phyloP scores from a whole-genome alignment of 1,284 basidiomycete genomes.

The Puccinia horiana region DNA sequence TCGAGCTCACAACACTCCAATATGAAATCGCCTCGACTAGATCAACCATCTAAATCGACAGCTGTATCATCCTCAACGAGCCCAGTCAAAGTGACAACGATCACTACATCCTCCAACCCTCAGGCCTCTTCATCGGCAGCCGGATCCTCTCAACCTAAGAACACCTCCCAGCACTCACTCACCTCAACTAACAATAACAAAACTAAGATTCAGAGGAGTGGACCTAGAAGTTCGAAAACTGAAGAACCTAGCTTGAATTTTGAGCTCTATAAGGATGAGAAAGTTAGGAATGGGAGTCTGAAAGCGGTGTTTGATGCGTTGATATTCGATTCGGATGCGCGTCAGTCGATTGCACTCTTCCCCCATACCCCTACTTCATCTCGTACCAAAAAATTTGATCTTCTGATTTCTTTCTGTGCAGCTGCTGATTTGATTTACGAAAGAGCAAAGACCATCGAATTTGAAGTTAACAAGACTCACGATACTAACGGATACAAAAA shows the following conservation, averaged over 20 bases:
- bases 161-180: background rate
- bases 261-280: constrained; percentile 64
- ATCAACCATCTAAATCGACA: background rate
- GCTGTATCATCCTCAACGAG: background rate
- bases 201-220: background rate
- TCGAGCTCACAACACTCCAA: background rate
- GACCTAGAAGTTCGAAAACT: constrained; percentile 32
- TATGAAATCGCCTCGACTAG: constrained; percentile 14
- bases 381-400: background rate
- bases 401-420: constrained; percentile 56
- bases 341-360: constrained; percentile 64
- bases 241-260: constrained; percentile 28
- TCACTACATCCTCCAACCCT: background rate
- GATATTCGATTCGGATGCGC: constrained; percentile 76
- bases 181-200: background rate
- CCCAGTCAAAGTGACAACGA: background rate
- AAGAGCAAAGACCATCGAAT: constrained; percentile 67
- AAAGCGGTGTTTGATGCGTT: constrained; percentile 90
- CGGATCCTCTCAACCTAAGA: background rate
- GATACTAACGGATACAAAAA: constrained; percentile 64
- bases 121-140: background rate
- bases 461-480: constrained; percentile 62
- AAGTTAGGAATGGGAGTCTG: constrained; percentile 80
- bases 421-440: constrained; percentile 68
- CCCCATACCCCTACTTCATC: background rate